Evolutionary conservation across 257 asterid genomes (phyloP), one percentile per base, ranked within the genome.

Genomic region (Lantana camara): DNA sequence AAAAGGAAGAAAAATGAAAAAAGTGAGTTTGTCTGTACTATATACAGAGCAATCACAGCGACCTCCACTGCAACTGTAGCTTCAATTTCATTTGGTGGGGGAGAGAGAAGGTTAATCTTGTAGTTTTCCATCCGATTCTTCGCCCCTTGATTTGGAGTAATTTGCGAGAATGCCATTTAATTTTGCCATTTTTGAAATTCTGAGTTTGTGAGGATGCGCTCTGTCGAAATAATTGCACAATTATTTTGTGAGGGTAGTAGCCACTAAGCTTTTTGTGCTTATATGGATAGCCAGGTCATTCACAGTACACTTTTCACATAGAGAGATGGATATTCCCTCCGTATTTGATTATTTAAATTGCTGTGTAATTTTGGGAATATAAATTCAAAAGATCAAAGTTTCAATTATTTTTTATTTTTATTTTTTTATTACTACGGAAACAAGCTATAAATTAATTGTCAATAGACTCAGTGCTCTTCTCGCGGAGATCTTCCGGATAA

Each of bases 51-150:
- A 13, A 19, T 29, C 64, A 72, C 47, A 61, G 68, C 56, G 56
- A 63, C 52, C 20, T 62, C 17, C 63, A 48, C 54, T 58, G 62
- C 62, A 37, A 70, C 48, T 75, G 65, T 63, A 71, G 73, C 80
- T 71, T 60, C 59, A 70, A 59, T 68, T 74, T 63, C 64, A 68
- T 40, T 57, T 42, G 71, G 71, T 27, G 50, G 68, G 50, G 49
- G 68, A 44, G 49, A 48, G 60, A 74, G 75, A 70, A 60, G 77
- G 70, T 27, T 72, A 67, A 58, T 14, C 66, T 75, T 69, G 82
- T 72, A 78, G 74, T 42, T 67, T 61, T 52, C 16, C 56, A 22
- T 9, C 3, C 3, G 9, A 16, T n/a, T 5, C 12, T 11, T 32
- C 1, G 32, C 72, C 80, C 76, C 70, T 41, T 20, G 70, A 49